A percentile compares a stretch with the other conserved stretches of the same genome.
Conservation (phyloP, 2,329 filamentous ascomycete species). For the Alternaria metachromatica region DNA sequence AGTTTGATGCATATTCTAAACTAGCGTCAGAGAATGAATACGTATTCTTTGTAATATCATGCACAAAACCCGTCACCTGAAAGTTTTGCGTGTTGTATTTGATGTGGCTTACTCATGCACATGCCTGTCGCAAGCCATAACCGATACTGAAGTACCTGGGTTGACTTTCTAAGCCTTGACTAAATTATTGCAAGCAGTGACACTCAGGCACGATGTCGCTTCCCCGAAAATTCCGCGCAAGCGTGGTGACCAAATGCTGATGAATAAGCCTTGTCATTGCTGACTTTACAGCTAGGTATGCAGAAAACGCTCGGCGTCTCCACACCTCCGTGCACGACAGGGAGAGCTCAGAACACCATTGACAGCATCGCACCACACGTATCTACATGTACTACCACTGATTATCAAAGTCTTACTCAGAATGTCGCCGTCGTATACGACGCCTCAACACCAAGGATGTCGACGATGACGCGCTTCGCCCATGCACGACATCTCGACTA, state of each 20-base stretch:
- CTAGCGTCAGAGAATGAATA: neutral
- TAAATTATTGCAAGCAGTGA: neutral
- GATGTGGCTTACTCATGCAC: neutral
- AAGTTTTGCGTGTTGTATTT: neutral
- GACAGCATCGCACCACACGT: neutral
- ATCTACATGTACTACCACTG: too few relatives aligned
- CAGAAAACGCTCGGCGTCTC: slow-evolving; percentile 12
- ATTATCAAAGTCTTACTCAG: slow-evolving; percentile 34
- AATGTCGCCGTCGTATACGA: neutral
- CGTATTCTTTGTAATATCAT: neutral
- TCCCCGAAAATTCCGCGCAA: neutral
- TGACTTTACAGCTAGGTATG: slow-evolving; percentile 21
- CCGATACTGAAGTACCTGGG: neutral
- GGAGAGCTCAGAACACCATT: neutral
- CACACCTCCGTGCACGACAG: slow-evolving; percentile 8
- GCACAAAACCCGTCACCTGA: neutral
- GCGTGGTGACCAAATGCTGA: slow-evolving; percentile 20
- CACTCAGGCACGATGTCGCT: neutral
- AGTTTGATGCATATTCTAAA: neutral
- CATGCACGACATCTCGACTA: neutral
- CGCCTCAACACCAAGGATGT: neutral
- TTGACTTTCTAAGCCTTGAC: slow-evolving; percentile 18
- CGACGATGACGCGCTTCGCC: neutral
- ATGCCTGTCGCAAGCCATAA: neutral
- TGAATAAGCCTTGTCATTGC: slow-evolving; percentile 25